These are phyloP conservation scores for Ophiosphaerella herpotricha DNA, from an alignment of 2,329 filamentous ascomycete species.

Conservation along the genomic window DNA sequence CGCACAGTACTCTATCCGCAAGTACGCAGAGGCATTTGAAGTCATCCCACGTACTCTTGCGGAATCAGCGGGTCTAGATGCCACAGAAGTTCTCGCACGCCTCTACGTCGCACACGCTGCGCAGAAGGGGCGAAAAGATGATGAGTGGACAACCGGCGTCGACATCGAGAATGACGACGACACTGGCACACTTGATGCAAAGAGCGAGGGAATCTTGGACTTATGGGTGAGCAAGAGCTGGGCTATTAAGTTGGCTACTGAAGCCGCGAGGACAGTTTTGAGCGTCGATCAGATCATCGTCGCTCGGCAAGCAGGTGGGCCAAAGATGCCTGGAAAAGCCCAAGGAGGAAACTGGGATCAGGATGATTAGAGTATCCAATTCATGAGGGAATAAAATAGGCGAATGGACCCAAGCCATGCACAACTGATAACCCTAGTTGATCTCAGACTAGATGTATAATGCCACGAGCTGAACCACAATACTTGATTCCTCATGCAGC, in stretches of 20 bases:
- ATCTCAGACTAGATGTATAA: slow-evolving; percentile 13
- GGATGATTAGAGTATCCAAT: slow-evolving; percentile 49
- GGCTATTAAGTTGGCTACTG: slow-evolving; percentile 96
- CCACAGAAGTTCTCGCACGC: slow-evolving; percentile 91
- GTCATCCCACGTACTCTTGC: slow-evolving; percentile 92
- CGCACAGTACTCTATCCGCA: slow-evolving; percentile 94
- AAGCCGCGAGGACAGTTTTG: slow-evolving; percentile 89
- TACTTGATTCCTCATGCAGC: neutral
- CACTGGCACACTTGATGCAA: slow-evolving; percentile 81
- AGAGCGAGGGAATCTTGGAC: slow-evolving; percentile 88
- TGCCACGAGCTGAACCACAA: slow-evolving; percentile 6
- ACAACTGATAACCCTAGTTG: neutral
- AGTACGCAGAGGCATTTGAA: slow-evolving; percentile 97
- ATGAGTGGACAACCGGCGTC: slow-evolving; percentile 90
- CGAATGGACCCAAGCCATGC: neutral
- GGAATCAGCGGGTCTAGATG: slow-evolving; percentile 92
- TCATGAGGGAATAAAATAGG: neutral
- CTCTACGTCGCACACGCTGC: slow-evolving; percentile 88
- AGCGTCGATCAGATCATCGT: slow-evolving; percentile 99
- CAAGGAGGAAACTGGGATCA: slow-evolving; percentile 70
- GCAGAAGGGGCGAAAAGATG: slow-evolving; percentile 57
- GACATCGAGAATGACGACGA: slow-evolving; percentile 88
- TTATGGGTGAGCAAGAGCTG: slow-evolving; percentile 90
- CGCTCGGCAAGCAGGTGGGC: slow-evolving; percentile 92
- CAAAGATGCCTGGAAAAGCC: slow-evolving; percentile 94